A percentile compares a stretch with the other conserved stretches of the same genome.
Conservation (phyloP, 202 grass and related monocot genomes). For the Musa balbisiana region DNA sequence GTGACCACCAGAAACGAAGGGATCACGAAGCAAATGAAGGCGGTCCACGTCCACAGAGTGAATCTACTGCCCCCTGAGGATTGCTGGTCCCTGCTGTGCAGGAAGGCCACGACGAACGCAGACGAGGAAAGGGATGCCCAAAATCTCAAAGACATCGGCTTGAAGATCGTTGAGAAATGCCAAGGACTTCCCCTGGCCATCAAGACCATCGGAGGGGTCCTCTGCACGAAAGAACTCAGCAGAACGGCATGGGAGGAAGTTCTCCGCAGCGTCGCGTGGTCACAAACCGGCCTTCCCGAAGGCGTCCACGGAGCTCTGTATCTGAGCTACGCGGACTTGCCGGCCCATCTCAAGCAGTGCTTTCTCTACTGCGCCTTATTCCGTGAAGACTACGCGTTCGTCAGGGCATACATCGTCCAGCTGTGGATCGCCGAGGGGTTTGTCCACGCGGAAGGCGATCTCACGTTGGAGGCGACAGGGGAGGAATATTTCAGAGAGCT, state of each 20-base stretch:
- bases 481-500: background rate
- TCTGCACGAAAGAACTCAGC: background rate
- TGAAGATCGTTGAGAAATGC: background rate
- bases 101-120: background rate
- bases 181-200: background rate
- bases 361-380: background rate
- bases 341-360: background rate
- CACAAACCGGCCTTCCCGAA: background rate
- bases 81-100: too few relatives aligned
- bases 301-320: background rate
- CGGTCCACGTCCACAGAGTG: conserved; percentile 39
- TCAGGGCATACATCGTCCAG: background rate
- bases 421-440: background rate
- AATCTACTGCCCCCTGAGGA: conserved; percentile 33
- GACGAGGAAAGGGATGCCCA: background rate
- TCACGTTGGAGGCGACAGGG: background rate
- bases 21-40: conserved; percentile 41
- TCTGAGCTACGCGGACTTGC: background rate
- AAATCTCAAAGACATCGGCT: background rate
- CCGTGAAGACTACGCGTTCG: background rate
- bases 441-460: background rate
- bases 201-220: background rate
- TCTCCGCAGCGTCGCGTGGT: background rate
- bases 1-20: conserved; percentile 34
- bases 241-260: background rate